phyloP scores from a whole-genome alignment of 2,329 filamentous ascomycete genomes.

The Ilyonectria destructans region DNA sequence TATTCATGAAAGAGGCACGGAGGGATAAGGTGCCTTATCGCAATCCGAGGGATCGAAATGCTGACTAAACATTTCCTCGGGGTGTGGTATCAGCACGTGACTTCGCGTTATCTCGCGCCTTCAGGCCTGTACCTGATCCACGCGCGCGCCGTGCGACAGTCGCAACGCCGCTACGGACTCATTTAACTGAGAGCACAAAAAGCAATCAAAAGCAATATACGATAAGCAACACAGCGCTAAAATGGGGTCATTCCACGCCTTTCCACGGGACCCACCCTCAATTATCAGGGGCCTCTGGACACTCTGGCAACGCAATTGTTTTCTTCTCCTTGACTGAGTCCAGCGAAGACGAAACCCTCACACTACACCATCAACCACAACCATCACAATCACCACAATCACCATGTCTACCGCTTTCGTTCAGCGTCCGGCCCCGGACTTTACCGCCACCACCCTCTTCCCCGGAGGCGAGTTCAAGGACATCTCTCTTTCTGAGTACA shows the following conservation, averaged over 20 bases:
- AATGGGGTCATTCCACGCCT: conserved; percentile 8
- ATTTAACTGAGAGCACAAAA: no score
- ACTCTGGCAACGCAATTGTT: not conserved
- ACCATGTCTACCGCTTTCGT: conserved; percentile 64
- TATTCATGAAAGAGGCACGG: no score
- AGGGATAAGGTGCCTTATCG: no score
- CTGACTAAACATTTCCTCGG: no score
- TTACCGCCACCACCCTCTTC: conserved; percentile 67
- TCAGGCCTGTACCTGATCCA: no score
- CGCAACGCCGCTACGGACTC: no score
- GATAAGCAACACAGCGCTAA: conserved; percentile 7
- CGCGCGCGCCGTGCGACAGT: not conserved
- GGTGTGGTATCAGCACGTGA: not conserved
- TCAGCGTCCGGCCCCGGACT: conserved; percentile 65
- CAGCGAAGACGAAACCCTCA: not conserved
- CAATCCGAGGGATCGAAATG: no score
- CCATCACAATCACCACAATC: conserved; percentile 7
- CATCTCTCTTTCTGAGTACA: conserved; percentile 61
- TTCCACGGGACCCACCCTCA: conserved; percentile 2
- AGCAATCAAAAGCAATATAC: not conserved
- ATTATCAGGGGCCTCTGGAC: not conserved
- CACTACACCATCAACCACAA: not conserved
- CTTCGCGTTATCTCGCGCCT: not conserved
- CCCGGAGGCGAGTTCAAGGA: conserved; percentile 66
- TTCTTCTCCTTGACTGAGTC: not conserved